Base-by-base conservation (phyloP, 1,284 basidiomycete species). In the Ustilago trichophora region DNA sequence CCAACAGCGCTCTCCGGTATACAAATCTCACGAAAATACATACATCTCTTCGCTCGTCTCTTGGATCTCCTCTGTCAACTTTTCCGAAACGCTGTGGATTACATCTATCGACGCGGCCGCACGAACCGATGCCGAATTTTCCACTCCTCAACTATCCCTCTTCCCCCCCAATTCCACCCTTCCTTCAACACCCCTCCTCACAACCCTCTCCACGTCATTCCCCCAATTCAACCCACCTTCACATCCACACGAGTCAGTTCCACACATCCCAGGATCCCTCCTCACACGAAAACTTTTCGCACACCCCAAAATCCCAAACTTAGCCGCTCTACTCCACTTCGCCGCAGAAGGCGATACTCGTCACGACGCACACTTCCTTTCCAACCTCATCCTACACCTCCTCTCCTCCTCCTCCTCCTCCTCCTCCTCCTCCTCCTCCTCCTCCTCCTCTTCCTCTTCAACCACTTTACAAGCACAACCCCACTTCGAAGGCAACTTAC, bases 281-380 rank as follows among this genome's bases (percentile, higher is more conserved):
- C 19, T 73, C 5, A 64, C 72, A 1, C 46, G 58, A 15, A 57
- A 48, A 15, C 45, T 72, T 22, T 42, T 77, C 9, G 18, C 33
- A 6, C 37, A 41, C 29, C 15, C 38, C 0, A 25, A 26, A 4
- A n/a, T n/a, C n/a, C n/a, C n/a, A n/a, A 24, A 24, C 1, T 15
- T 57, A 1, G 68, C 24, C 12, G 72, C 70, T 0, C 36, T 78
- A 11, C 58, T 77, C 33, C 55, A 73, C 49, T 78, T 77, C n/a
- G 63, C 64, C 16, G 63, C 67, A 10, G 77, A 78, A 33, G 77
- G 77, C 3, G 75, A 78, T 25, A 78, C 76, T 6, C 31, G 75
- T 21, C 40, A 41, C 3, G 73, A 78, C 60, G 77, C 77, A 7
- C 62, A 78, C 29, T 15, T 19, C 13, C 42, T 76, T 11, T 64